Evolutionary conservation across 225 moss, liverwort and hornwort genomes (phyloP).

Genomic region (Rhytidiadelphus loreus): DNA sequence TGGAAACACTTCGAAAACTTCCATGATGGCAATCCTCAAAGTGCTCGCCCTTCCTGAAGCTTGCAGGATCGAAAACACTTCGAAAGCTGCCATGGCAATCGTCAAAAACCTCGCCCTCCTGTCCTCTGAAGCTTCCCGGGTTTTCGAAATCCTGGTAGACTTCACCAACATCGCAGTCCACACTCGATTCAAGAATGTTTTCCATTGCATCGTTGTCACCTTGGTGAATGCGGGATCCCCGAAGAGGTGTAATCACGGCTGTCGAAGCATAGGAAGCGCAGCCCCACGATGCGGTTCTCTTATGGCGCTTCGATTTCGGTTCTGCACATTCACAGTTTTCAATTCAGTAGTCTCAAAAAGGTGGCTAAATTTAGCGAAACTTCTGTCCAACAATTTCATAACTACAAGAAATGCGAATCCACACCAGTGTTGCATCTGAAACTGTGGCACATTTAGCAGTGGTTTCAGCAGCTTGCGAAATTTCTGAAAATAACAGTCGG

Average conservation of each 20-base stretch:
- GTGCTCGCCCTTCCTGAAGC: not conserved
- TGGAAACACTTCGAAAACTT: not conserved
- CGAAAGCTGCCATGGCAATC: not conserved
- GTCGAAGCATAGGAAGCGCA: conserved; percentile 9
- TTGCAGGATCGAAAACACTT: not conserved
- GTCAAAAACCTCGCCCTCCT: not conserved
- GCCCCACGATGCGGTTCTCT: conserved; percentile 26
- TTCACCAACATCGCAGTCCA: not conserved
- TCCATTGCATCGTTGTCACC: not conserved
- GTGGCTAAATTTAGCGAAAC: not conserved
- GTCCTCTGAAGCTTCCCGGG: not conserved
- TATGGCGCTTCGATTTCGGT: not conserved
- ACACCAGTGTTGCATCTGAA: not conserved
- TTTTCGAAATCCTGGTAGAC: not conserved
- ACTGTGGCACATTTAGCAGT: not conserved
- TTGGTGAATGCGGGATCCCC: conserved; percentile 6
- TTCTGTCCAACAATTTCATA: not conserved
- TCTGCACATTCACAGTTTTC: not conserved
- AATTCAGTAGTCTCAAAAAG: not conserved
- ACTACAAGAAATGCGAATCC: not conserved
- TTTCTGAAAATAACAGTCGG: not conserved
- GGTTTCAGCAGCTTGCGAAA: not conserved
- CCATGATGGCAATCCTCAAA: not conserved
- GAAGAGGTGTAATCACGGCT: conserved; percentile 5
- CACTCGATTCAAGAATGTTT: not conserved